A percentile compares a stretch with the other conserved stretches of the same genome.
phyloP scores from a whole-genome alignment of 805 yeast species.

The Naumovozyma dairenensis region DNA sequence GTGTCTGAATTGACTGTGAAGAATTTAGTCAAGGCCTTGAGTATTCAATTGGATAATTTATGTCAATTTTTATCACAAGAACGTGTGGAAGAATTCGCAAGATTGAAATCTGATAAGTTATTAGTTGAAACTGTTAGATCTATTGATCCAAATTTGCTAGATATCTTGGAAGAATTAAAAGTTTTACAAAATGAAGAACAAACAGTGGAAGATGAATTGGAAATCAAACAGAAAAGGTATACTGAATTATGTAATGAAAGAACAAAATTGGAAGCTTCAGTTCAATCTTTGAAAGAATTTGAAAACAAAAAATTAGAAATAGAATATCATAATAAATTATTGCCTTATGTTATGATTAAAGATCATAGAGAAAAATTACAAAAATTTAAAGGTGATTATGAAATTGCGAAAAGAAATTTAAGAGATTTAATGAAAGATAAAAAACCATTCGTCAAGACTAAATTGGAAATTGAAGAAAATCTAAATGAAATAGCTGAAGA shows the following conservation, averaged over 20 bases:
- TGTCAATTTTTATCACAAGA: constrained; percentile 96
- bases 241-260: constrained; percentile 30
- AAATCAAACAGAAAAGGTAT: constrained; percentile 23
- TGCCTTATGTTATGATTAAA: constrained; percentile 41
- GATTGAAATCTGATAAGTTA: constrained; percentile 63
- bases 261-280: constrained; percentile 38
- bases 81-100: constrained; percentile 85
- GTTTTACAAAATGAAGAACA: constrained; percentile 38
- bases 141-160: constrained; percentile 50
- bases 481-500: constrained; percentile 10
- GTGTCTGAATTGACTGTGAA: constrained; percentile 39
- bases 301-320: constrained; percentile 39
- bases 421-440: constrained; percentile 16
- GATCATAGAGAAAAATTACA: constrained; percentile 29
- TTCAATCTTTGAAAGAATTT: constrained; percentile 37
- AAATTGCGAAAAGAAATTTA: constrained; percentile 22
- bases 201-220: constrained; percentile 30
- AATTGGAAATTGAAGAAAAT: constrained; percentile 2
- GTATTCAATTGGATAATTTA: constrained; percentile 80
- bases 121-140: constrained; percentile 75
- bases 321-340: constrained; percentile 36
- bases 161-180: constrained; percentile 48
- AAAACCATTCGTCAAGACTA: constrained; percentile 22
- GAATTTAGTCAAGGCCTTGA: constrained; percentile 37
- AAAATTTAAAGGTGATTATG: constrained; percentile 21